Base-by-base conservation (phyloP, 495 filamentous ascomycete genomes). In the Lentithecium fluviatile region DNA sequence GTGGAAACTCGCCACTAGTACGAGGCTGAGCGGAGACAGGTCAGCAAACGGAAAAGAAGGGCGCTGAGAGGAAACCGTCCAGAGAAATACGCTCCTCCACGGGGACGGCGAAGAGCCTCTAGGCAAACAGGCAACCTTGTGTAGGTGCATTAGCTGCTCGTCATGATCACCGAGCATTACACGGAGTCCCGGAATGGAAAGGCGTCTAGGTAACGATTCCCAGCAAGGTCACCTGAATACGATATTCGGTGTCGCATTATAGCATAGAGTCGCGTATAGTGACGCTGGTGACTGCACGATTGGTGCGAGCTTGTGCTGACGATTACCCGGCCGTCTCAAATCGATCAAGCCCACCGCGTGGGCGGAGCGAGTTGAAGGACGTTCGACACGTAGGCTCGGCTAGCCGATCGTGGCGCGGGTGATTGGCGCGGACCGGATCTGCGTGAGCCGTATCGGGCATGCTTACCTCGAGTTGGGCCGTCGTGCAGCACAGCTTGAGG, bases 301-400 rank as follows among this genome's bases (percentile, higher is more conserved):
- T 60, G 56, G 47, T 52, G 20, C 8, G 32, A 17, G 15, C 32
- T 1, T 2, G 32, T 23, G 25, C 47, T 17, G 10, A 23, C 17
- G 11, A 45, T 11, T 7, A 6, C 36, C 21, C 23, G 24, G 7
- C 8, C 7, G 29, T 11, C 24, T 5, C 6, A 26, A 36, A 13
- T 26, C 48, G 25, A 20, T 17, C 11, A 15, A 26, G n/a, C 21
- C 15, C 32, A 26, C 21, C 1, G 12, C 13, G 45, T 29, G 34
- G 48, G 56, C 47, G 56, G 25, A 45, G 34, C 51, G 3, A 6
- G 48, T 52, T 61, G 58, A 54, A 49, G 51, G 26, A 49, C 49
- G 17, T n/a, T 43, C 58, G 45, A 49, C 40, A 61, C 51, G 26
- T 61, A 10, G 51, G 40, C 24, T 15, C 26, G 17, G 42, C 25